Evolutionary conservation across 2,329 filamentous ascomycete species (phyloP), one percentile per base, ranked within the genome.

Genomic region (Monosporascus sp.): DNA sequence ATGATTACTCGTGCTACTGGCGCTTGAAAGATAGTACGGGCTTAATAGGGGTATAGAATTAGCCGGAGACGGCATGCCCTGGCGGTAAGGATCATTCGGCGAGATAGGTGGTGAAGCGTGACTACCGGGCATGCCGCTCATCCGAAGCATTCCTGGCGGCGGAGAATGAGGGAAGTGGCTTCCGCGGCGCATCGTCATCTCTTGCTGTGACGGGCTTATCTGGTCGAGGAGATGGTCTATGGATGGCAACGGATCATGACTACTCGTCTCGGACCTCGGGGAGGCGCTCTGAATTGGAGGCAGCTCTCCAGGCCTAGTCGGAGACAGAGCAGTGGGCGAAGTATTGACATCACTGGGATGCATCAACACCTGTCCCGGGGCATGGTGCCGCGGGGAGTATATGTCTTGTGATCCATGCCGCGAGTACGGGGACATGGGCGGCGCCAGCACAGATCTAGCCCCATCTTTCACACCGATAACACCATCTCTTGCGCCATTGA

Each of bases 21-120:
- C 47, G 47, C 59, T 50, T 63, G 63, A 53, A 52, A 73, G 73
- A 41, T 64, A 66, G 55, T 72, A 75, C 15, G 69, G 70, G 41
- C 72, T 74, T 24, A 70, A 63, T 15, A 64, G 64, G n/a, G 71
- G 62, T 7, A 75, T 54, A 3, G 72, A 71, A 45, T 72, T 71
- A n/a, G 64, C 60, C 3, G 79, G 78, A 8, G 79, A 82, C 5
- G 73, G 70, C 15, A 79, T 69, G 38, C 73, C 73, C 54, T 70
- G 68, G n/a, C 68, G 65, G 54, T 73, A 78, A 18, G 63, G 65
- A 18, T 80, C 76, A 49, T 75, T 72, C 17, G 78, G 76, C 3
- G 79, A 82, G 15, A 76, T 70, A 2, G 79, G 78, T 11, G 80
- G 76, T 20, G 78, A 74, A 2, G 58, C 59, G 63, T 78, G 70